Evolutionary conservation across 2,329 filamentous ascomycete species (phyloP), one percentile per base, ranked within the genome.

Genomic region (Pseudogymnoascus sp.): DNA sequence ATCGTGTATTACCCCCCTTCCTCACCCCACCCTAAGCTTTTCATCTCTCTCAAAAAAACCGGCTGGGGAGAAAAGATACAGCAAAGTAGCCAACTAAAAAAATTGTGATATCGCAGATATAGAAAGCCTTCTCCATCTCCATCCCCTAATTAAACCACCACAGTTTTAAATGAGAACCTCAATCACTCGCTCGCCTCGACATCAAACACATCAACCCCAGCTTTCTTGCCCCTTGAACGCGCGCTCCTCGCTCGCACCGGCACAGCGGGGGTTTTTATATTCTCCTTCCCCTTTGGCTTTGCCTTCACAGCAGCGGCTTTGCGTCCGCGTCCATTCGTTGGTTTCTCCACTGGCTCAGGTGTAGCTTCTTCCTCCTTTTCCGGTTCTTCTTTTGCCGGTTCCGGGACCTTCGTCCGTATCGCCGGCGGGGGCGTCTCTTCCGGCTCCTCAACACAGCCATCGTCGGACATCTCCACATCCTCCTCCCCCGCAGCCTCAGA

Each of bases 381-480:
- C 6, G 43, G 18, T 7, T 52, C 43, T 25, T 23, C 1, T 7
- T 25, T 5, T 0, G 5, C 33, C 33, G 21, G 23, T 6, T 28
- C 45, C 4, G 23, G 23, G n/a, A 18, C 45, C 23, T 55, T 55
- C 21, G 45, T 55, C 2, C 23, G 12, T 8, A 55, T 55, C n/a
- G 45, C 23, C 6, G 23, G 23, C 12, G 45, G 21, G 2, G 23
- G 23, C 9, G 23, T 18, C 23, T 55, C 45, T 31, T 55, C 45
- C 2, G 21, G 16, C 21, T 45, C 43, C 23, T 14, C 18, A 5
- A 7, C 7, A 14, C 31, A 18, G 5, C 18, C 18, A 2, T 33
- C 62, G 33, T 61, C 64, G 9, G 63, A 65, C 6, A 63, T 63
- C 69, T 71, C 73, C 40, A 76, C 72, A 37, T 74, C 71, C 70